phyloP scores from a whole-genome alignment of 2,329 filamentous ascomycete species.

The Pseudocercospora ulei region DNA sequence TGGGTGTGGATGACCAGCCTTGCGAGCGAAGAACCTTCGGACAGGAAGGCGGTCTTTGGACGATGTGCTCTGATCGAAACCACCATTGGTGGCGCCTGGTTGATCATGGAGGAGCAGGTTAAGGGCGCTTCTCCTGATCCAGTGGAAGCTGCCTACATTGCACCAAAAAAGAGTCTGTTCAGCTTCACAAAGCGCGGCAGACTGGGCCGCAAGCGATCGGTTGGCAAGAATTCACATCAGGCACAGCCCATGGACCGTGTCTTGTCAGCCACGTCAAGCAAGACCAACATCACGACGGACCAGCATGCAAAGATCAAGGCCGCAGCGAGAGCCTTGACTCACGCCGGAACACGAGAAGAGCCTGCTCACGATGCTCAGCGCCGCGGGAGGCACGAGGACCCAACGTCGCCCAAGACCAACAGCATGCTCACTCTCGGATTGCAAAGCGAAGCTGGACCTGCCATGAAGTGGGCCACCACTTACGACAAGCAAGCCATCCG shows the following conservation, averaged over 20 bases:
- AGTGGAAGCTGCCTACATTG: conserved; percentile 76
- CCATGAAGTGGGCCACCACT: conserved; percentile 92
- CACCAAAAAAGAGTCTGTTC: conserved; percentile 84
- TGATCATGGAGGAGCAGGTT: conserved; percentile 92
- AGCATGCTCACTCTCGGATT: conserved; percentile 86
- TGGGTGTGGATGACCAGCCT: conserved; percentile 99
- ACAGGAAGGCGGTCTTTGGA: conserved; percentile 86
- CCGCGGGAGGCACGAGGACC: conserved; percentile 47
- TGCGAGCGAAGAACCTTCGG: conserved; percentile 74
- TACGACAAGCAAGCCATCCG: conserved; percentile 86
- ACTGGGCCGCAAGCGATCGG: conserved; percentile 60
- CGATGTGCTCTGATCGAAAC: conserved; percentile 90
- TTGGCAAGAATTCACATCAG: conserved; percentile 43
- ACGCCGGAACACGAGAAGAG: conserved; percentile 39
- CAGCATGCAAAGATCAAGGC: conserved; percentile 90
- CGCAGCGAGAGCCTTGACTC: conserved; percentile 74
- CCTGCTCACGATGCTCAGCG: conserved; percentile 45
- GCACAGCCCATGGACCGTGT: conserved; percentile 36
- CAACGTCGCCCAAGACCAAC: conserved; percentile 62
- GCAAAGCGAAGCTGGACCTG: conserved; percentile 75
- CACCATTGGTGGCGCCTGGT: conserved; percentile 73
- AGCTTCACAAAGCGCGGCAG: conserved; percentile 66
- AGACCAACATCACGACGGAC: conserved; percentile 75
- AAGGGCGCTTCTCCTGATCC: conserved; percentile 83
- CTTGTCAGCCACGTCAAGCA: conserved; percentile 53